phyloP scores from a whole-genome alignment of 1,139 yeast species.

The Arxiozyma slooffiae region DNA sequence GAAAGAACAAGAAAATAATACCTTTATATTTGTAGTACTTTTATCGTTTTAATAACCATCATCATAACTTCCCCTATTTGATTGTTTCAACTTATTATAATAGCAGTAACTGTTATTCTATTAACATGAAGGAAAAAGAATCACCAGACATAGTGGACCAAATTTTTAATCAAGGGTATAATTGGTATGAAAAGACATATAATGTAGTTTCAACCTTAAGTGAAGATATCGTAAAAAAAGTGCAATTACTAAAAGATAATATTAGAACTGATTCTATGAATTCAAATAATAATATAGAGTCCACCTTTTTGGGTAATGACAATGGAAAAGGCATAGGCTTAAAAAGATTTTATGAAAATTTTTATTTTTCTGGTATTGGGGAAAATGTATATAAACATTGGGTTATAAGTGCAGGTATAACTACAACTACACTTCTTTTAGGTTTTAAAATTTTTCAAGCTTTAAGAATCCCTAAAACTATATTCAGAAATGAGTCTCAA shows the following conservation, averaged over 20 bases:
- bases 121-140: constrained; percentile 3
- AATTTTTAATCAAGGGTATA: constrained; percentile 11
- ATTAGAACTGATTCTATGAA: not conserved
- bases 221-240: constrained; percentile 8
- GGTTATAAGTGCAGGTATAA: constrained; percentile 12
- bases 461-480: constrained; percentile 14
- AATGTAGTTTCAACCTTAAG: constrained; percentile 9
- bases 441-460: constrained; percentile 12
- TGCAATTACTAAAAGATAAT: constrained; percentile 6
- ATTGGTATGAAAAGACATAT: not conserved
- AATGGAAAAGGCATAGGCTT: not conserved
- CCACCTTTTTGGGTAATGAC: not conserved
- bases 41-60: not conserved
- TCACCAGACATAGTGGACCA: constrained; percentile 13
- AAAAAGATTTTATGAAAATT: not conserved
- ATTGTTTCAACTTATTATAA: not conserved
- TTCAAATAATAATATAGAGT: not conserved
- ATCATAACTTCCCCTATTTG: not conserved
- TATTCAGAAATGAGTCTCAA: constrained; percentile 16
- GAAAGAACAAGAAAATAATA: no score
- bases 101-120: not conserved
- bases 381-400: constrained; percentile 2
- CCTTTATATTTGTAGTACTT: no score
- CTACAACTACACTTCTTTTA: constrained; percentile 14
- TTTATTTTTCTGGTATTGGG: not conserved